Percentiles rank a stretch among this genome's conserved stretches.
Evolutionary conservation across 2,329 filamentous ascomycete genomes (phyloP).

Genomic region (Alternaria longipes): DNA sequence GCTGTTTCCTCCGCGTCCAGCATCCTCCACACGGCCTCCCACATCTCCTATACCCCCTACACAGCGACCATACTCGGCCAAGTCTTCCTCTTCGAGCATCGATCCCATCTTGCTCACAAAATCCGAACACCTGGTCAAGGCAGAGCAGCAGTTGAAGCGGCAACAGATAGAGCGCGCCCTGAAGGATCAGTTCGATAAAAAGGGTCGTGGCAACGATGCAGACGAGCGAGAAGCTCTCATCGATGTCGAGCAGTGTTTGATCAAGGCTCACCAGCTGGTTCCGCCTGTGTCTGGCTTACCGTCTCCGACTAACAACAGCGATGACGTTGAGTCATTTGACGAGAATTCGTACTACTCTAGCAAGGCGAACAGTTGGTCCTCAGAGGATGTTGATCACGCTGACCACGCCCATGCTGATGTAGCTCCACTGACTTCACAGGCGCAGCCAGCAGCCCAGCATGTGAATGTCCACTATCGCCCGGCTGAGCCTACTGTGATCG

Average conservation of each 20-base stretch:
- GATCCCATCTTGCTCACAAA: constrained; percentile 87
- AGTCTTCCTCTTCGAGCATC: constrained; percentile 70
- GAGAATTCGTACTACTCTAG: constrained; percentile 97
- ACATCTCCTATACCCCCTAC: constrained; percentile 35
- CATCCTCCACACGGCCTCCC: constrained; percentile 37
- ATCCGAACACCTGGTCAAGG: constrained; percentile 82
- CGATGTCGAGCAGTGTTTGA: constrained; percentile 54
- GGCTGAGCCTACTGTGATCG: constrained; percentile 41
- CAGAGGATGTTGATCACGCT: constrained; percentile 55
- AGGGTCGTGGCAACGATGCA: constrained; percentile 59
- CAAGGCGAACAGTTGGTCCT: constrained; percentile 79
- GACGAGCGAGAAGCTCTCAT: constrained; percentile 58
- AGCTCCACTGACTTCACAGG: constrained; percentile 40
- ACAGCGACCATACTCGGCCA: constrained; percentile 48
- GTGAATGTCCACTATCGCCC: constrained; percentile 26
- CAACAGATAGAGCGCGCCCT: constrained; percentile 81
- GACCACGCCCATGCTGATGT: constrained; percentile 42
- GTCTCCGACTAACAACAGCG: constrained; percentile 66
- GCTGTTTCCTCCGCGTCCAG: constrained; percentile 41
- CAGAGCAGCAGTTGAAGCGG: constrained; percentile 81
- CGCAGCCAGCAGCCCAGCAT: constrained; percentile 32
- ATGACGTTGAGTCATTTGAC: constrained; percentile 84
- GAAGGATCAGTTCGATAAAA: constrained; percentile 77
- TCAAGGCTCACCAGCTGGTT: constrained; percentile 75
- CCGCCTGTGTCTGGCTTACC: constrained; percentile 70